Evolutionary conservation across 768 basidiomycete species (phyloP).

Genomic region (Boletus rubroflammeus): DNA sequence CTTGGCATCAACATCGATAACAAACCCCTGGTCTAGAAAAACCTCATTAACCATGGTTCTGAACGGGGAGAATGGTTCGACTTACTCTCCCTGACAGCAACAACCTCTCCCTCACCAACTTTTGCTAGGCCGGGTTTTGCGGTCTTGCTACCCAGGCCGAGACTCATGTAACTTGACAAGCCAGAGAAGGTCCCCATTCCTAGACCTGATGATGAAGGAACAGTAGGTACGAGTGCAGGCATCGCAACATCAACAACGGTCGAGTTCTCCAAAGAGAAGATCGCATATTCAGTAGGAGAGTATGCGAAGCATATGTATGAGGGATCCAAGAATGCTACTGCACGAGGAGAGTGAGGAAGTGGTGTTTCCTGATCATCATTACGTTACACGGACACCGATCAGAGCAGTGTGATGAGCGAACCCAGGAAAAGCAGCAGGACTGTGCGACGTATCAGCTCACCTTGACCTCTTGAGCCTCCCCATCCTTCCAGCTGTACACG

Average conservation of each 20-base stretch:
- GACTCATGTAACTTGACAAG: constrained; percentile 80
- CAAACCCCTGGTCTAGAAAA: constrained; percentile 58
- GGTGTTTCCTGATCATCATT: constrained; percentile 58
- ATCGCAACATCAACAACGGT: constrained; percentile 51
- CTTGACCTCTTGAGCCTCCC: constrained; percentile 68
- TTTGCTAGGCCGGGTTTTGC: constrained; percentile 56
- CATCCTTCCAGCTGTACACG: constrained; percentile 83
- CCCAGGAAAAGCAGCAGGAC: neutral
- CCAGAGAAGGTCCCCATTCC: constrained; percentile 70
- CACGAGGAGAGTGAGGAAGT: constrained; percentile 88
- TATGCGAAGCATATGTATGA: constrained; percentile 72
- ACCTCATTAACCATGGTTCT: neutral
- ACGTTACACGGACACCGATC: neutral
- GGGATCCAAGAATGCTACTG: constrained; percentile 67
- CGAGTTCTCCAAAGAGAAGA: constrained; percentile 65
- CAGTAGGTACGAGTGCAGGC: constrained; percentile 38
- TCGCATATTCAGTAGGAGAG: constrained; percentile 59
- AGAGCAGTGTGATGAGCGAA: neutral
- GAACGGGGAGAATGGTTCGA: constrained; percentile 5
- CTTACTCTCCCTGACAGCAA: constrained; percentile 80
- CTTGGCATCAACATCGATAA: constrained; percentile 60
- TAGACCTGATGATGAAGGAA: constrained; percentile 29
- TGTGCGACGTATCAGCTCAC: constrained; percentile 35
- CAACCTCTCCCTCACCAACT: constrained; percentile 56
- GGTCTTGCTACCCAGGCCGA: constrained; percentile 71